Conservation (phyloP, 2,329 filamentous ascomycete species). For the Parastagonospora avenae region DNA sequence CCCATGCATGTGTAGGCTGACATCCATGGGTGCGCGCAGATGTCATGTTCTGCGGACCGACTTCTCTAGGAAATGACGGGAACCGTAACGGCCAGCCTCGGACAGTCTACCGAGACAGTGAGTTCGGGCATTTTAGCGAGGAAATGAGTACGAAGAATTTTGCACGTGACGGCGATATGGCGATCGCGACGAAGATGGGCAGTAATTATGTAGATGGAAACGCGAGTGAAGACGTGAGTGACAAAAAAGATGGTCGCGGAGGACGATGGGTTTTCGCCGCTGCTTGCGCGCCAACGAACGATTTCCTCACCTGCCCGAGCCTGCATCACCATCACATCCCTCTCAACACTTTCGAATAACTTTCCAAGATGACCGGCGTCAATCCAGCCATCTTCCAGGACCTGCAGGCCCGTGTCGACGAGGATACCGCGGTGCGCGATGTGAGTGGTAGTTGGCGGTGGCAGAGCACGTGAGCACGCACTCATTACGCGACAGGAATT, state of each 20-base stretch:
- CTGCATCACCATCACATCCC: background rate
- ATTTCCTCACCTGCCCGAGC: background rate
- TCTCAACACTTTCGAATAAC: background rate
- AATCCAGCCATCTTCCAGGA: slow-evolving; percentile 84
- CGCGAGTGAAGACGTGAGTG: no score
- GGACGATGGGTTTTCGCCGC: background rate
- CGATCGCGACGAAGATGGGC: no score
- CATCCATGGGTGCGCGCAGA: no score
- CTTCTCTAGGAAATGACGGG: no score
- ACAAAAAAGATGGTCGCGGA: background rate
- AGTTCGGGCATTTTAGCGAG: no score
- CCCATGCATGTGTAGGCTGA: no score
- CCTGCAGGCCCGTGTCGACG: slow-evolving; percentile 87
- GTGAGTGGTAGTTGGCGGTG: slow-evolving; percentile 45
- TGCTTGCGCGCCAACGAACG: background rate
- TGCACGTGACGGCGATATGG: no score
- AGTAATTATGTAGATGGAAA: no score
- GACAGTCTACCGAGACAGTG: no score
- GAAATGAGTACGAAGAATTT: no score
- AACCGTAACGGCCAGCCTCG: no score
- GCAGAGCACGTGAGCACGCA: slow-evolving; percentile 32
- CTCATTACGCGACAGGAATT: slow-evolving; percentile 62
- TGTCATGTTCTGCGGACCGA: no score
- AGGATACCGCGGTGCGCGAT: slow-evolving; percentile 81
- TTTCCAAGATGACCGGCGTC: slow-evolving; percentile 57